These are phyloP conservation scores for Geosmithia putterillii DNA, from an alignment of 2,329 filamentous ascomycete species.

Conservation along the genomic window DNA sequence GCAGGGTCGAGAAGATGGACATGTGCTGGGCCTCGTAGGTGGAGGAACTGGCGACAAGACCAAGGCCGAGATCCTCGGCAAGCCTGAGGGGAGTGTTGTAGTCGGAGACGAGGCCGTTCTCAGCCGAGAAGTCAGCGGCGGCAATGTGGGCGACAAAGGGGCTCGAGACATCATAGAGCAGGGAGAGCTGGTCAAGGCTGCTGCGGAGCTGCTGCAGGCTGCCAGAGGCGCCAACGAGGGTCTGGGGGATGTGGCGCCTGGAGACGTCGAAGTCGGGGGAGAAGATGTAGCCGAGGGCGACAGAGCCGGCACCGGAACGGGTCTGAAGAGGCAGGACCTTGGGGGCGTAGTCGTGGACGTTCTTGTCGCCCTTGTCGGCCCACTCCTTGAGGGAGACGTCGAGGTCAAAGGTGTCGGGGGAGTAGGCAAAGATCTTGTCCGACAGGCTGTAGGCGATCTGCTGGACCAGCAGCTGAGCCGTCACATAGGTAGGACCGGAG, in stretches of 20 bases:
- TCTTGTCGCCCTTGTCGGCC: constrained; percentile 56
- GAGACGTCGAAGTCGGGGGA: constrained; percentile 88
- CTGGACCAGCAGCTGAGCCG: constrained; percentile 85
- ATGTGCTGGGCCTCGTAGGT: constrained; percentile 93
- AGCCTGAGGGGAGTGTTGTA: constrained; percentile 71
- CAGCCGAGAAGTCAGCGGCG: constrained; percentile 69
- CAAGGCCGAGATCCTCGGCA: constrained; percentile 82
- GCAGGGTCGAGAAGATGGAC: constrained; percentile 73
- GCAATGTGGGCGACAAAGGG: constrained; percentile 89
- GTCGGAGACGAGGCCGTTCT: constrained; percentile 67
- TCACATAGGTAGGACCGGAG: constrained; percentile 81
- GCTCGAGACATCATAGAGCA: constrained; percentile 84
- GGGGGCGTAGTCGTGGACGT: constrained; percentile 72
- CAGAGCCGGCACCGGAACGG: constrained; percentile 74
- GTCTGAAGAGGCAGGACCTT: constrained; percentile 74
- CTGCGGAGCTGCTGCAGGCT: constrained; percentile 69
- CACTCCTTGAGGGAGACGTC: constrained; percentile 74
- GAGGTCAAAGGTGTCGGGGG: constrained; percentile 83
- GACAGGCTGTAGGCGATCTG: constrained; percentile 92
- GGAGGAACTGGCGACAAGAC: constrained; percentile 72
- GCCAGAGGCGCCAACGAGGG: constrained; percentile 75
- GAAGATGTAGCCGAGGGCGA: constrained; percentile 94
- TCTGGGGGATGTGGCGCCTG: constrained; percentile 86
- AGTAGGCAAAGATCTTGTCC: constrained; percentile 96
- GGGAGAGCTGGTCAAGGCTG: constrained; percentile 81